Percentiles rank a stretch among this genome's conserved stretches.
Evolutionary conservation across 2,329 filamentous ascomycete genomes (phyloP).

Genomic region (Phialophora expanda): DNA sequence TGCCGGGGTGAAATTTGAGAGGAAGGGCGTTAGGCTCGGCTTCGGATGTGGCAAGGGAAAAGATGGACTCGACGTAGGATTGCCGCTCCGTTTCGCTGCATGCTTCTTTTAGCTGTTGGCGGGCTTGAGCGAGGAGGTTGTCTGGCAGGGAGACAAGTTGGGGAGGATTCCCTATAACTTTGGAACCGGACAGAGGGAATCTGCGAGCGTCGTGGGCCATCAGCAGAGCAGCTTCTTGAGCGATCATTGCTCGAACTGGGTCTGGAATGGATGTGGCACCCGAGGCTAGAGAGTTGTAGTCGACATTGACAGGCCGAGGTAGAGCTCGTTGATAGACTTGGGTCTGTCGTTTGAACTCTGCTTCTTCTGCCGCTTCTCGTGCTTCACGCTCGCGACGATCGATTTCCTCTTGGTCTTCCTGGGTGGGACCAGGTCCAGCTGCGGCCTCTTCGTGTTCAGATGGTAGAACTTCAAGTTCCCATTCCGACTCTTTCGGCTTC

Average conservation of each 20-base stretch:
- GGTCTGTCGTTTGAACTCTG: constrained; percentile 80
- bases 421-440: constrained; percentile 44
- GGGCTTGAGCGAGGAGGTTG: constrained; percentile 72
- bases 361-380: constrained; percentile 66
- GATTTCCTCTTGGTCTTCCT: constrained; percentile 72
- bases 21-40: constrained; percentile 65
- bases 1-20: constrained; percentile 77
- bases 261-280: constrained; percentile 66
- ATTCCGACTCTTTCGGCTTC: constrained; percentile 90
- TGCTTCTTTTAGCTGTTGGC: constrained; percentile 76
- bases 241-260: constrained; percentile 71
- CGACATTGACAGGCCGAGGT: constrained; percentile 75
- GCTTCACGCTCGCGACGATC: constrained; percentile 70
- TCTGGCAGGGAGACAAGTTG: constrained; percentile 72
- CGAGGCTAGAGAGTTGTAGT: constrained; percentile 71
- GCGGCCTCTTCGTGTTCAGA: constrained; percentile 74
- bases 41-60: constrained; percentile 53
- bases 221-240: constrained; percentile 76
- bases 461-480: constrained; percentile 83
- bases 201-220: constrained; percentile 81
- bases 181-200: constrained; percentile 72
- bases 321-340: constrained; percentile 88
- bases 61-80: constrained; percentile 54
- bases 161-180: constrained; percentile 66
- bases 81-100: constrained; percentile 57